A percentile compares a stretch with the other conserved stretches of the same genome.
phyloP scores from a whole-genome alignment of 495 filamentous ascomycete species.

The Cercophora samala region DNA sequence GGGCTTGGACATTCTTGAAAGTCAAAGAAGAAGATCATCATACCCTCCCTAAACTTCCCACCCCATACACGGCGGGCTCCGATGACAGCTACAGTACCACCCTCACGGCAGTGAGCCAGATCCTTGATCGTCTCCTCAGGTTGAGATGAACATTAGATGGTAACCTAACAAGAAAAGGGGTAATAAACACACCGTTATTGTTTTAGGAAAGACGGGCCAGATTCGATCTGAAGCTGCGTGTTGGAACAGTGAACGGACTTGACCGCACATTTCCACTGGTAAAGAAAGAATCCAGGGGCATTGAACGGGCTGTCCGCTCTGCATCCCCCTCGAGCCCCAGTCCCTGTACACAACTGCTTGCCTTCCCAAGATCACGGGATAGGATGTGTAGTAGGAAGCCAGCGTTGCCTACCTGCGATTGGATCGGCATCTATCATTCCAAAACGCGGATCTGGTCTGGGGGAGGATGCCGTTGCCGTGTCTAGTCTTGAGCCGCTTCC shows the following conservation, averaged over 20 bases:
- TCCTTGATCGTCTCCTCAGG: slow-evolving; percentile 3
- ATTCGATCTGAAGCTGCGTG: background rate
- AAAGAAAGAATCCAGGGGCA: slow-evolving; percentile 2
- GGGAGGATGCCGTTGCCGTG: background rate
- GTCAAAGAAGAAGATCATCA: background rate
- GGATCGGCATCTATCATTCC: slow-evolving; percentile 20
- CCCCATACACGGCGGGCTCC: background rate
- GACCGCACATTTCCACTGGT: background rate
- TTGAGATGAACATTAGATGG: background rate
- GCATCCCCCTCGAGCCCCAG: background rate
- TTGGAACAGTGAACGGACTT: background rate
- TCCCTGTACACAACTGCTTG: background rate
- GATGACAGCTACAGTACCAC: background rate
- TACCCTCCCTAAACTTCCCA: background rate
- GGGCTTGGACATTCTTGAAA: background rate
- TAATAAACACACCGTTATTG: background rate
- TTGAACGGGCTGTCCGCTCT: background rate
- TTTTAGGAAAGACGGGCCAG: background rate
- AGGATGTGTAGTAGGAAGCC: slow-evolving; percentile 14
- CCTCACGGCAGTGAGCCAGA: background rate
- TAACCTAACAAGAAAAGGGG: background rate
- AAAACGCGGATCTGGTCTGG: slow-evolving; percentile 36
- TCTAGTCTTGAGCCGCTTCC: background rate
- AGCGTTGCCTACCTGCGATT: slow-evolving; percentile 13
- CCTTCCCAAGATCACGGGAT: slow-evolving; percentile 19